These are phyloP conservation scores for Cantharellus cinnabarinus DNA, from an alignment of 768 basidiomycete species.

Conservation along the genomic window DNA sequence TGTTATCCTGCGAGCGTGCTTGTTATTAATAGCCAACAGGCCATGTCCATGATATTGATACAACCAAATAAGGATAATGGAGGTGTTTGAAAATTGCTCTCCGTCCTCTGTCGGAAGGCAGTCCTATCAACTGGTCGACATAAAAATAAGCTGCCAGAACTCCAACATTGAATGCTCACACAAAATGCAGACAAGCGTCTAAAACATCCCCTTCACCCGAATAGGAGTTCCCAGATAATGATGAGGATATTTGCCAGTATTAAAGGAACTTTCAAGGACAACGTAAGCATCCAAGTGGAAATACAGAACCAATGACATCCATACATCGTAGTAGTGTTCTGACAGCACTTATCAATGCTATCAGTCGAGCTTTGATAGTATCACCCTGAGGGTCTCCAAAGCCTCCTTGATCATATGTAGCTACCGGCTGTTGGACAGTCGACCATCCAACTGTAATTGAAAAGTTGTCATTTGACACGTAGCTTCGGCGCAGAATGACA, in stretches of 20 bases:
- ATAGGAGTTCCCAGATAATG: constrained; percentile 65
- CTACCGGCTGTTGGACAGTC: constrained; percentile 33
- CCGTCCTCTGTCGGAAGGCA: background rate
- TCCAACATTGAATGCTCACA: background rate
- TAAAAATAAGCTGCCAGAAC: background rate
- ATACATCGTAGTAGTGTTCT: constrained; percentile 93
- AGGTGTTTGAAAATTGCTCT: background rate
- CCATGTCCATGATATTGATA: too few relatives aligned
- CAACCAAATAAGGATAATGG: background rate
- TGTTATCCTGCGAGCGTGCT: too few relatives aligned
- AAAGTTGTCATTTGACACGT: background rate
- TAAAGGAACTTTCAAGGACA: constrained; percentile 52
- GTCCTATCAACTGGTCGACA: background rate
- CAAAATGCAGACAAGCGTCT: background rate
- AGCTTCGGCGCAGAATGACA: constrained; percentile 1
- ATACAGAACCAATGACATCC: constrained; percentile 19
- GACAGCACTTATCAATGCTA: constrained; percentile 87
- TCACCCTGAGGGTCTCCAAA: constrained; percentile 31
- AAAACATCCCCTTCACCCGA: constrained; percentile 20
- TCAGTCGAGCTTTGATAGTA: constrained; percentile 63
- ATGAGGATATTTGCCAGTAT: constrained; percentile 75
- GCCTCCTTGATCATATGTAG: constrained; percentile 21
- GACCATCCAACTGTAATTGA: constrained; percentile 67
- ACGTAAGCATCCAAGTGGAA: constrained; percentile 6
- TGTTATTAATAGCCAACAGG: too few relatives aligned